Percentiles rank a stretch among this genome's conserved stretches.
These are phyloP conservation scores for Candida qinlingensis DNA, from an alignment of 805 yeast genomes.

Conservation along the genomic window DNA sequence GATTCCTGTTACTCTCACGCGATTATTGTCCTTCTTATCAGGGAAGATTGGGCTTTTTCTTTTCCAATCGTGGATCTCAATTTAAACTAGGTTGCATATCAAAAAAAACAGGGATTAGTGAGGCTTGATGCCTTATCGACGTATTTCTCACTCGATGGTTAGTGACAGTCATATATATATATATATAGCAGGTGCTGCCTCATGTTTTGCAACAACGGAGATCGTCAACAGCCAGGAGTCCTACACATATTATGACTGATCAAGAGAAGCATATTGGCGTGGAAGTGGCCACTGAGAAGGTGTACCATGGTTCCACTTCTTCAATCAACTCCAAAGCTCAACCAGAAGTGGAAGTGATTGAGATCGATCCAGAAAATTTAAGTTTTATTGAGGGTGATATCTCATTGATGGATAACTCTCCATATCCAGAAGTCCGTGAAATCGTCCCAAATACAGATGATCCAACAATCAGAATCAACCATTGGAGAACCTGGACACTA, in stretches of 20 bases:
- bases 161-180: no score
- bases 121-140: no score
- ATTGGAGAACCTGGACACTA: constrained; percentile 49
- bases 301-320: background rate
- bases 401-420: constrained; percentile 35
- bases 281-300: background rate
- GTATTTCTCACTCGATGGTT: no score
- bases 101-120: no score
- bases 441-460: constrained; percentile 51
- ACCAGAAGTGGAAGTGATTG: background rate
- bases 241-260: background rate
- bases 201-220: no score
- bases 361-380: constrained; percentile 9
- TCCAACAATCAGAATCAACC: constrained; percentile 40
- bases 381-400: constrained; percentile 15
- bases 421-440: constrained; percentile 61
- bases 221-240: no score
- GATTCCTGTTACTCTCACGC: no score
- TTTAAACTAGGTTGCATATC: no score
- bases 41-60: no score
- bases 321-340: background rate
- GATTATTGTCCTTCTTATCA: no score
- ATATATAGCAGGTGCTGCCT: no score
- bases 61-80: no score
- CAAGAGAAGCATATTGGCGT: background rate